phyloP scores from a whole-genome alignment of 2,329 filamentous ascomycete species.

The Lomentospora prolificans region DNA sequence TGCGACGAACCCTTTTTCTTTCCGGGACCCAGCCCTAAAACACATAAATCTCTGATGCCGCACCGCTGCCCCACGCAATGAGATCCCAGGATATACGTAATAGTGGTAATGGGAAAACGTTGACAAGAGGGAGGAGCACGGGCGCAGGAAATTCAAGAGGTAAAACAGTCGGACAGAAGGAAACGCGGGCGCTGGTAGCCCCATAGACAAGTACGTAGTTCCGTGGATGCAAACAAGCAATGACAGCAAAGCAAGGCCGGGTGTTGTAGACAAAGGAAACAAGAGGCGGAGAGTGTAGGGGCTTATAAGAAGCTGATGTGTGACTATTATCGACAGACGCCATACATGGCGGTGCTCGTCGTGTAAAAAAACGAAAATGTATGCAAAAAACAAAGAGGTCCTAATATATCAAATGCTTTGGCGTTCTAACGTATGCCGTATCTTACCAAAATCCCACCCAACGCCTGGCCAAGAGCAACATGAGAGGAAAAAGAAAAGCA shows the following conservation, averaged over 20 bases:
- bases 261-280: not conserved
- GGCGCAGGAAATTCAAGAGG: too few species aligned
- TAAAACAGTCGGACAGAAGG: too few species aligned
- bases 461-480: not conserved
- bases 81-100: too few species aligned
- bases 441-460: not conserved
- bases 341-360: not conserved
- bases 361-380: not conserved
- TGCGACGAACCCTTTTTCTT: not conserved
- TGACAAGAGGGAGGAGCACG: too few species aligned
- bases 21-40: not conserved
- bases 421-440: not conserved
- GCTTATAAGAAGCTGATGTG: not conserved
- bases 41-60: too few species aligned
- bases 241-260: not conserved
- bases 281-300: not conserved
- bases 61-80: too few species aligned
- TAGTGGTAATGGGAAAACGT: too few species aligned
- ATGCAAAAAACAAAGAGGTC: not conserved
- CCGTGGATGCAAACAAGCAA: not conserved
- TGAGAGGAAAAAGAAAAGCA: not conserved
- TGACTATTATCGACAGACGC: not conserved
- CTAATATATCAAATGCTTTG: not conserved
- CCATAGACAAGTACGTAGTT: too few species aligned
- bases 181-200: too few species aligned